Evolutionary conservation across 164 flowering plant genomes (phyloP).

Genomic region (Protea cynaroides): DNA sequence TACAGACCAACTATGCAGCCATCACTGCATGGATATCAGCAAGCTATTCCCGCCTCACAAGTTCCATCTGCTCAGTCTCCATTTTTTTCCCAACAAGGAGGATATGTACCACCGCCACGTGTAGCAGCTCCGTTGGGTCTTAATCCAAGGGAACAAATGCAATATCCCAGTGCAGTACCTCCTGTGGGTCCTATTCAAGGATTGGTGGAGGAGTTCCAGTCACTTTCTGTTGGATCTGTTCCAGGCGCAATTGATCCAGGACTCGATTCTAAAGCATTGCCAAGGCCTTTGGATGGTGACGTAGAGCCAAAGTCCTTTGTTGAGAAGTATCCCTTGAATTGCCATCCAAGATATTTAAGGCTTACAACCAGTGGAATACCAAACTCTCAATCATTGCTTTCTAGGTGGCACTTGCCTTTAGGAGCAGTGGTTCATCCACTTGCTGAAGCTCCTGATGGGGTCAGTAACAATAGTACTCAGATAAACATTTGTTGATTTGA

Average conservation of each 20-base stretch:
- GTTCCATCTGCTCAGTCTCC: slow-evolving; percentile 35
- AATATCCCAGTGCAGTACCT: slow-evolving; percentile 44
- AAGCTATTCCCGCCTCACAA: slow-evolving; percentile 32
- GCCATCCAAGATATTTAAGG: slow-evolving; percentile 66
- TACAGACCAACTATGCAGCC: slow-evolving; percentile 35
- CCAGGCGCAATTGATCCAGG: slow-evolving; percentile 88
- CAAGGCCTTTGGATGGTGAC: slow-evolving; percentile 91
- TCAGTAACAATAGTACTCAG: slow-evolving; percentile 31
- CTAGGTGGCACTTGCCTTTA: slow-evolving; percentile 97
- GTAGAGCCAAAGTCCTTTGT: slow-evolving; percentile 50
- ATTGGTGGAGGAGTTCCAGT: slow-evolving; percentile 76
- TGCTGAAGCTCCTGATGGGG: slow-evolving; percentile 92
- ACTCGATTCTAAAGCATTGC: slow-evolving; percentile 61
- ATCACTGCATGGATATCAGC: slow-evolving; percentile 56
- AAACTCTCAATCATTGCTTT: slow-evolving; percentile 74
- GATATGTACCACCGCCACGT: slow-evolving; percentile 43
- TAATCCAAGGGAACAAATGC: slow-evolving; percentile 42
- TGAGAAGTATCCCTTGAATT: slow-evolving; percentile 68
- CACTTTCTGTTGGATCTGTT: slow-evolving; percentile 62
- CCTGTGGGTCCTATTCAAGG: slow-evolving; percentile 50
- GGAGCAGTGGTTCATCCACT: slow-evolving; percentile 97
- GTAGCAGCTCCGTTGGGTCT: slow-evolving; percentile 24
- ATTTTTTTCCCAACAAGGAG: slow-evolving; percentile 47
- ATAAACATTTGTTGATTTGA: slow-evolving; percentile 2
- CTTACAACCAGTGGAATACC: slow-evolving; percentile 83